Evolutionary conservation across 345 rosid species (phyloP), one percentile per base, ranked within the genome.

Genomic region (Syzygium oleosum): DNA sequence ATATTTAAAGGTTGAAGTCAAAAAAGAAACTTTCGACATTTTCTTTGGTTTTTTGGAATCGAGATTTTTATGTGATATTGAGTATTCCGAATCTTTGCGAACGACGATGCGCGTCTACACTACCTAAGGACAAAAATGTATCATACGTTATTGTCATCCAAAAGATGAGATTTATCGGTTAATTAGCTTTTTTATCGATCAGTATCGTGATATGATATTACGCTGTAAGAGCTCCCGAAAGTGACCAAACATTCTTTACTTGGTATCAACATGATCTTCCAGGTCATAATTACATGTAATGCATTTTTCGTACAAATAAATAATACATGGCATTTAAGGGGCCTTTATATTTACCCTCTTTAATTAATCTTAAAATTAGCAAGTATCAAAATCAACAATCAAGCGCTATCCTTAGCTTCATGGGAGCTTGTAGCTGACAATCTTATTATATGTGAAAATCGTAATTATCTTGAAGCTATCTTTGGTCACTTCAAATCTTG

Each of bases 401-500:
- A 65, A 17, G 22, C 12, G 8, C 23, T 16, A 65, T 16, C 79
- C 79, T 38, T 31, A 65, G 79, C 41, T 65, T 6, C 79, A 51
- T 88, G 51, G 54, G 68, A 43, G 41, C 87, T 53, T 51, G 87
- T 89, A 87, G 31, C 55, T 90, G 90, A 90, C 27, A n/a, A 1
- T 16, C 46, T 52, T 9, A 52, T 27, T 16, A 38, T 38, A 68
- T 21, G 3, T 68, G 80, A 34, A 5, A 4, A 17, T 34, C 23
- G 80, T 17, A 68, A 68, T 68, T 34, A 4, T 34, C 25, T 1
- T 5, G 12, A 34, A 68, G 80, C 80, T 38, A 4, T 68, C 93
- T 86, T 84, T 86, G 27, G 91, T 86, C 84, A 92, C 92, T 73
- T 92, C 86, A 27, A 93, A 88, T 55, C 68, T 91, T 12, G 89